These are phyloP conservation scores for Rhodotorula paludigena DNA, from an alignment of 768 basidiomycete species.

Conservation along the genomic window DNA sequence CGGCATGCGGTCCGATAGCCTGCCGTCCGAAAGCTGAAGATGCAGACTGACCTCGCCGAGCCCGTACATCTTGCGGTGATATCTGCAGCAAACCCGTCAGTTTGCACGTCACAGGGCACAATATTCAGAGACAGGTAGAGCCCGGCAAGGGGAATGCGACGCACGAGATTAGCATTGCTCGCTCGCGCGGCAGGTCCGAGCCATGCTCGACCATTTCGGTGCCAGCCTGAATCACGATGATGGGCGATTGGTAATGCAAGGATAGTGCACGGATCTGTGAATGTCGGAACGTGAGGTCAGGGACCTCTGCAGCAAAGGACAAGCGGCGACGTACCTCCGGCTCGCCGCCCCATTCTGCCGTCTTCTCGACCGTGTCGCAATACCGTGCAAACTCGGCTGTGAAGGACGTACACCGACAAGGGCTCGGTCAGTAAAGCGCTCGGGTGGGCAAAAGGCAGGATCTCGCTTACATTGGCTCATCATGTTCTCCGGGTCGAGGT, in stretches of 20 bases:
- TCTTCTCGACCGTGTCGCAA: conserved; percentile 69
- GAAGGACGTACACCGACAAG: no score
- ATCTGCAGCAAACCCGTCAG: conserved; percentile 62
- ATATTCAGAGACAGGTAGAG: no score
- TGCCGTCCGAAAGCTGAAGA: background rate
- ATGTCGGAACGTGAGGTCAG: background rate
- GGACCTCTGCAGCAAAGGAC: background rate
- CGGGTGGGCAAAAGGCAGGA: no score
- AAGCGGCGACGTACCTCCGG: conserved; percentile 58
- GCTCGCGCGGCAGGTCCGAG: conserved; percentile 62
- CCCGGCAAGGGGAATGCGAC: no score
- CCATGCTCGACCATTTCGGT: conserved; percentile 65
- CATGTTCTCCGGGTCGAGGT: conserved; percentile 58
- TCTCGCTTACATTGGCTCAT: conserved; percentile 57
- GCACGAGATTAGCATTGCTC: conserved; percentile 45
- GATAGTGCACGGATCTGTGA: conserved; percentile 72
- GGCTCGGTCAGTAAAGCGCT: no score
- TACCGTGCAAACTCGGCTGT: conserved; percentile 55
- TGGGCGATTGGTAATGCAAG: conserved; percentile 71
- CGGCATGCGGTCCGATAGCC: background rate
- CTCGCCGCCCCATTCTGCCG: conserved; percentile 94
- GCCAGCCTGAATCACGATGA: conserved; percentile 83
- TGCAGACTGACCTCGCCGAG: conserved; percentile 60
- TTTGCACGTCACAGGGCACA: no score
- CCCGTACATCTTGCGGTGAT: conserved; percentile 89